Evolutionary conservation across 2,329 filamentous ascomycete genomes (phyloP).

Genomic region (Fusarium falciforme): DNA sequence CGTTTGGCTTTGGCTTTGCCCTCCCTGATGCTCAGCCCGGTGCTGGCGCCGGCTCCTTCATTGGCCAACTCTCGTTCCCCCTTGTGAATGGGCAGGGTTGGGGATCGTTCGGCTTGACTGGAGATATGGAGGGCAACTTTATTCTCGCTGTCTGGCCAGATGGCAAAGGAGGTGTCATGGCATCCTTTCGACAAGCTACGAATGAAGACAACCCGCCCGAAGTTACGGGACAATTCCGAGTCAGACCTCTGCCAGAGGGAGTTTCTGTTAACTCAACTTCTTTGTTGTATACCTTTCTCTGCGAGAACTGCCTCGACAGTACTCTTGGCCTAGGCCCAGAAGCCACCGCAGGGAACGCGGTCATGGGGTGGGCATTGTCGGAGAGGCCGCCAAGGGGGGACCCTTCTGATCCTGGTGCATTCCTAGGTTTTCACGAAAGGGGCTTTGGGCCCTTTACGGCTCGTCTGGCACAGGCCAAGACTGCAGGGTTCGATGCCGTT

Average conservation of each 20-base stretch:
- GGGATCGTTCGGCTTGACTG: conserved; percentile 58
- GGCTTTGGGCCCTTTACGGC: conserved; percentile 46
- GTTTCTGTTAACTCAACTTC: neutral
- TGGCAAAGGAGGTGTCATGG: conserved; percentile 51
- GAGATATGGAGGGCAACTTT: conserved; percentile 58
- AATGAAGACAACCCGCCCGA: conserved; percentile 47
- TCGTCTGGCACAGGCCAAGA: conserved; percentile 1
- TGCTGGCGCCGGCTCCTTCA: conserved; percentile 4
- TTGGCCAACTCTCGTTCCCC: conserved; percentile 56
- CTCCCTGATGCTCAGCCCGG: conserved; percentile 47
- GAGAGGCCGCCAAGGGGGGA: conserved; percentile 35
- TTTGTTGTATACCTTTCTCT: neutral
- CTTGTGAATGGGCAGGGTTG: conserved; percentile 55
- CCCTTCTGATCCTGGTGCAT: conserved; percentile 34
- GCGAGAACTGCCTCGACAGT: neutral
- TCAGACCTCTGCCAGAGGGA: neutral
- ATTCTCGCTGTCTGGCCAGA: conserved; percentile 59
- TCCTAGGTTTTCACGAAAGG: conserved; percentile 47
- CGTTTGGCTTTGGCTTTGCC: conserved; percentile 56
- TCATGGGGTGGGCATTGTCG: conserved; percentile 53
- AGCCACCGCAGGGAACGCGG: conserved; percentile 37
- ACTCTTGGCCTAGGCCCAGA: conserved; percentile 16
- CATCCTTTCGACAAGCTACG: conserved; percentile 56
- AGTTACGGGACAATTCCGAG: neutral
- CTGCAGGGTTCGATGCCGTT: conserved; percentile 11